Conservation (phyloP, 371 early-diverging fungal genomes). For the Mucor saturninus region DNA sequence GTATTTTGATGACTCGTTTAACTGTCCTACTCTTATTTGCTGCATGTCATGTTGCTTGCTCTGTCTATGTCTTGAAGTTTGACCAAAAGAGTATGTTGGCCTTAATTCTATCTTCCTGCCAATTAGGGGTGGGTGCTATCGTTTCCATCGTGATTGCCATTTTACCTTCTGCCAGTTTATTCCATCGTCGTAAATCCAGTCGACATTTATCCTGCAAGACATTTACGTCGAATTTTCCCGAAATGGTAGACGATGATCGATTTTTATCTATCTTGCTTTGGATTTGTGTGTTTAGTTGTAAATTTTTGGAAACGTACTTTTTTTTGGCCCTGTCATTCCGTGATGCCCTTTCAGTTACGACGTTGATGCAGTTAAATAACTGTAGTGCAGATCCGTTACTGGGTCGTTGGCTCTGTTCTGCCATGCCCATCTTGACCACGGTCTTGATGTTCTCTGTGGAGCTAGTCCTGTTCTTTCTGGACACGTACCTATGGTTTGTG, state of each 20-base stretch:
- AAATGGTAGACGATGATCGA: conserved; percentile 67
- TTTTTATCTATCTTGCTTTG: conserved; percentile 76
- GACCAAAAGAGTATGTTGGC: conserved; percentile 46
- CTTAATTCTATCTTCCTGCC: conserved; percentile 63
- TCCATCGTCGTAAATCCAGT: conserved; percentile 44
- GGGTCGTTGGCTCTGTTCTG: conserved; percentile 59
- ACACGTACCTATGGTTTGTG: conserved; percentile 92
- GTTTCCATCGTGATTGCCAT: conserved; percentile 67
- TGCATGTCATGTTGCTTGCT: conserved; percentile 65
- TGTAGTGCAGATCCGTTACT: conserved; percentile 58
- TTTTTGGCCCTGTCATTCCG: conserved; percentile 81
- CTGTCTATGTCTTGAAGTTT: conserved; percentile 60
- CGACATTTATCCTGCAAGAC: conserved; percentile 67
- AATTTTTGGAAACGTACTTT: conserved; percentile 84
- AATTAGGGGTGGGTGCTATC: conserved; percentile 69
- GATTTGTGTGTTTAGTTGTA: conserved; percentile 77
- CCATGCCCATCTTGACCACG: conserved; percentile 72
- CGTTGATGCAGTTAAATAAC: conserved; percentile 51
- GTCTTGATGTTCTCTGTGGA: conserved; percentile 77
- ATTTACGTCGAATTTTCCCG: conserved; percentile 82
- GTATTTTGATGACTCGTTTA: conserved; percentile 64
- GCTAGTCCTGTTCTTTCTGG: conserved; percentile 82
- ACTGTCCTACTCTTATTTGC: conserved; percentile 62
- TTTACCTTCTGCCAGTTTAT: conserved; percentile 68
- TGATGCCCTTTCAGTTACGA: conserved; percentile 73